Base-by-base conservation (phyloP, 768 basidiomycete genomes). In the Boletus reticulatus region DNA sequence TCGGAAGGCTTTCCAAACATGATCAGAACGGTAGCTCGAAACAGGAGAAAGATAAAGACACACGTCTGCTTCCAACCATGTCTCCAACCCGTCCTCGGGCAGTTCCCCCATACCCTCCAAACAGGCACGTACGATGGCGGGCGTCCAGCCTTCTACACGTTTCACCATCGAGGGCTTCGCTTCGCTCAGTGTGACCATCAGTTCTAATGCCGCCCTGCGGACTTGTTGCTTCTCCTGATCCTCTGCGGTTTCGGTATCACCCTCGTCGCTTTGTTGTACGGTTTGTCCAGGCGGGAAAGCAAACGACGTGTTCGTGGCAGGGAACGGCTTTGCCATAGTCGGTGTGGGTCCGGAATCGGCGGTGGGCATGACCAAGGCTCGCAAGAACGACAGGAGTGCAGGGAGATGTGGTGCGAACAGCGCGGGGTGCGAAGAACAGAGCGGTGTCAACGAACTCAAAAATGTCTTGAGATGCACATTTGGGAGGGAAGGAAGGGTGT, bases 101-200 rank as follows among this genome's bases (percentile, higher is more conserved):
- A 92, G 75, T 69, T 89, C 88, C 17, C 87, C 84, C 84, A 93
- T 89, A 4, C 88, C 89, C 67, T 92, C 89, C 38, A 92, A 66
- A 71, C 89, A 92, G 9, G 87, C 87, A 3, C 88, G 75, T 0
- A 93, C 87, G 38, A 91, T 72, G 16, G 84, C 78, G 9, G 76
- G 78, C 1, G 84, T 83, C 90, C 90, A 93, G 0, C 85, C 89
- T 22, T 80, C 77, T 0, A 84, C 81, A 39, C 83, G 78, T 60
- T 79, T 77, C 8, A 87, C 88, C 82, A 92, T 87, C 5, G 73
- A 72, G 0, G 90, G 85, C 36, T 80, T 77, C 4, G 89, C 82
- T 70, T 95, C 92, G 29, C 81, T 84, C n/a, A 96, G 70, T 13
- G 82, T 84, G 51, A 94, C 77, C 83, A 95, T 87, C 50, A 95